These are phyloP conservation scores for Fallopia convolvulus DNA, from an alignment of 148 eudicot species.

Conservation along the genomic window DNA sequence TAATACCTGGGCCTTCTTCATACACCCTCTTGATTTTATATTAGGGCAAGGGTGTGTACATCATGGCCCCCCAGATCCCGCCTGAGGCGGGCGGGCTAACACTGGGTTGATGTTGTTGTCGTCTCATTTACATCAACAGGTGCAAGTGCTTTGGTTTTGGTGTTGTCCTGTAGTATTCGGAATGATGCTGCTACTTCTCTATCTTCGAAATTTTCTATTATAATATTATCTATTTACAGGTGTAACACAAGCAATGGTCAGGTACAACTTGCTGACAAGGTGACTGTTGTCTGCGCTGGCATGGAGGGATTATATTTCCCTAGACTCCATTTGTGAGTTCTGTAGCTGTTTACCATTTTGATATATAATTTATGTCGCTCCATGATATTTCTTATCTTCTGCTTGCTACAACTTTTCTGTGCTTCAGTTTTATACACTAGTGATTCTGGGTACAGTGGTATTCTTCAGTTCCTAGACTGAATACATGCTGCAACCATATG, in stretches of 20 bases:
- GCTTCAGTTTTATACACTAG: background rate
- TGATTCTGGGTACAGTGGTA: background rate
- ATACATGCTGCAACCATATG: background rate
- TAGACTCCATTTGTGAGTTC: conserved; percentile 68
- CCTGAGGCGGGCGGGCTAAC: no score
- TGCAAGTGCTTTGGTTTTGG: conserved; percentile 1
- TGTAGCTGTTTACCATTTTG: background rate
- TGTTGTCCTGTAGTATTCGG: background rate
- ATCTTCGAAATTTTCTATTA: background rate
- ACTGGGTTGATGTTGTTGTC: no score
- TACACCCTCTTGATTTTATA: no score
- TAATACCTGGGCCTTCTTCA: no score
- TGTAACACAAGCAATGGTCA: conserved; percentile 32
- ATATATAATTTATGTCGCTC: background rate
- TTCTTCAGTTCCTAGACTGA: background rate
- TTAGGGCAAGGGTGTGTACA: no score
- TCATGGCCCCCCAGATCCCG: no score
- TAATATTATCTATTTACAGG: conserved; percentile 22
- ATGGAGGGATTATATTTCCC: conserved; percentile 72
- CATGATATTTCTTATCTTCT: background rate
- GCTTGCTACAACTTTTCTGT: background rate
- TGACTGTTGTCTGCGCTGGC: conserved; percentile 60
- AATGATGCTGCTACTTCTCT: background rate
- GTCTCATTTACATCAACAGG: background rate
- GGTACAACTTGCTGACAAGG: conserved; percentile 57